A percentile compares a stretch with the other conserved stretches of the same genome.
These are phyloP conservation scores for Fusarium oxysporum DNA, from an alignment of 2,329 filamentous ascomycete genomes.

Conservation along the genomic window DNA sequence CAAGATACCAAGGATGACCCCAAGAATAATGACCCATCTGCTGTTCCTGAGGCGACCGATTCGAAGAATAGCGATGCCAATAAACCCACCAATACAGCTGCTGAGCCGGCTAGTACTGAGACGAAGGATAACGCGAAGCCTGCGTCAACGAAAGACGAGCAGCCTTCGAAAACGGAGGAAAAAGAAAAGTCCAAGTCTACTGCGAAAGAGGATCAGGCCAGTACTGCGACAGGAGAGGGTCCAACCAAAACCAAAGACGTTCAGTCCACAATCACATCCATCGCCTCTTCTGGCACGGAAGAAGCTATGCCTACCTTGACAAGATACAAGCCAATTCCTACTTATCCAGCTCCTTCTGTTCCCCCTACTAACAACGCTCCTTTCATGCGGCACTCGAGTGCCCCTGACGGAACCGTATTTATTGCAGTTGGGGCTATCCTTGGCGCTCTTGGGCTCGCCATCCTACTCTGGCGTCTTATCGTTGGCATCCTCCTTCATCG, in stretches of 20 bases:
- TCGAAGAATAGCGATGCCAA: constrained; percentile 27
- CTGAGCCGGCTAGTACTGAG: constrained; percentile 25
- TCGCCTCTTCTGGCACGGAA: constrained; percentile 33
- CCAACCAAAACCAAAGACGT: constrained; percentile 29
- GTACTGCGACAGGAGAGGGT: constrained; percentile 34
- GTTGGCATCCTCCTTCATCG: constrained; percentile 93
- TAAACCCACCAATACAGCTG: constrained; percentile 17
- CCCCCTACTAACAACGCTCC: constrained; percentile 87
- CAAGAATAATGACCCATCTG: constrained; percentile 29
- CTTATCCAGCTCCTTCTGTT: constrained; percentile 78
- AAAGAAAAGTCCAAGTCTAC: constrained; percentile 22
- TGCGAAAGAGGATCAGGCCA: constrained; percentile 26
- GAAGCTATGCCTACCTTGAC: constrained; percentile 58
- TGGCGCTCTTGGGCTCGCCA: constrained; percentile 82
- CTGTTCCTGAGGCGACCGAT: constrained; percentile 25
- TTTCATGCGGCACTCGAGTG: constrained; percentile 87
- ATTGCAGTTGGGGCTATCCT: constrained; percentile 92
- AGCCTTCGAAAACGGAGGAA: constrained; percentile 25
- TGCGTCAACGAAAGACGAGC: constrained; percentile 25
- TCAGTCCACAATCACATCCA: constrained; percentile 25
- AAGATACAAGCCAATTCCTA: constrained; percentile 55
- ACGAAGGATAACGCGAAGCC: constrained; percentile 23
- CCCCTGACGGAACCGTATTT: constrained; percentile 95
- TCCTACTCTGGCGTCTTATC: constrained; percentile 88
- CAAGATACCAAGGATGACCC: constrained; percentile 44